Evolutionary conservation across 805 yeast genomes (phyloP).

Genomic region (Ogataea trehalophila): DNA sequence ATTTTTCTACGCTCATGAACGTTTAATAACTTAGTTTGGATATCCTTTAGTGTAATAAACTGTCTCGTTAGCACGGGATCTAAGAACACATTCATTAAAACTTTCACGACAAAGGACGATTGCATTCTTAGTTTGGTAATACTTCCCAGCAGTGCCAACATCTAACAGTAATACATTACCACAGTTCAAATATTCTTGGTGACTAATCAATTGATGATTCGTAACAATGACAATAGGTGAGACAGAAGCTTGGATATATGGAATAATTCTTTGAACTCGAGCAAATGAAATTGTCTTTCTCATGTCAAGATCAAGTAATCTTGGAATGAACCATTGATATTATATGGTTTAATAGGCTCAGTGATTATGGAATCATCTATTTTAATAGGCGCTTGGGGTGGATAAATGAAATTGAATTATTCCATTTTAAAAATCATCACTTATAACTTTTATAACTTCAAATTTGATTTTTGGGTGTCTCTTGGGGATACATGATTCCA

Average conservation of each 20-base stretch:
- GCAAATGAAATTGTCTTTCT: constrained; percentile 27
- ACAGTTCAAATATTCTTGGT: constrained; percentile 24
- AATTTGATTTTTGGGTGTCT: constrained; percentile 2
- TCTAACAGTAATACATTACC: constrained; percentile 55
- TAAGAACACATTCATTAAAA: constrained; percentile 18
- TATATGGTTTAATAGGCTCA: constrained; percentile 3
- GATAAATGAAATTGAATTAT: constrained; percentile 16
- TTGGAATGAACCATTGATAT: constrained; percentile 36
- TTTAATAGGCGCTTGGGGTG: not conserved
- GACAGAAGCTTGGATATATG: constrained; percentile 51
- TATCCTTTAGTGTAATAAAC: constrained; percentile 47
- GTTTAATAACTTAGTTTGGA: constrained; percentile 30
- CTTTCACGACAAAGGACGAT: constrained; percentile 41
- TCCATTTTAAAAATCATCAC: constrained; percentile 23
- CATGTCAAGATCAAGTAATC: constrained; percentile 39
- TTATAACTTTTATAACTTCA: constrained; percentile 19
- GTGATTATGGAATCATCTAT: constrained; percentile 20
- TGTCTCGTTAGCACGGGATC: constrained; percentile 45
- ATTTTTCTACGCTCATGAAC: constrained; percentile 25
- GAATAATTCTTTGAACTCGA: constrained; percentile 38
- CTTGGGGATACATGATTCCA: constrained; percentile 5
- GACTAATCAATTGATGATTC: constrained; percentile 31
- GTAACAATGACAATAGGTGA: constrained; percentile 59
- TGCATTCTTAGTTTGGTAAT: constrained; percentile 39
- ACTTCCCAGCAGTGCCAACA: constrained; percentile 64